A percentile compares a stretch with the other conserved stretches of the same genome.
phyloP scores from a whole-genome alignment of 495 filamentous ascomycete species.

The Umbilicaria muhlenbergii region DNA sequence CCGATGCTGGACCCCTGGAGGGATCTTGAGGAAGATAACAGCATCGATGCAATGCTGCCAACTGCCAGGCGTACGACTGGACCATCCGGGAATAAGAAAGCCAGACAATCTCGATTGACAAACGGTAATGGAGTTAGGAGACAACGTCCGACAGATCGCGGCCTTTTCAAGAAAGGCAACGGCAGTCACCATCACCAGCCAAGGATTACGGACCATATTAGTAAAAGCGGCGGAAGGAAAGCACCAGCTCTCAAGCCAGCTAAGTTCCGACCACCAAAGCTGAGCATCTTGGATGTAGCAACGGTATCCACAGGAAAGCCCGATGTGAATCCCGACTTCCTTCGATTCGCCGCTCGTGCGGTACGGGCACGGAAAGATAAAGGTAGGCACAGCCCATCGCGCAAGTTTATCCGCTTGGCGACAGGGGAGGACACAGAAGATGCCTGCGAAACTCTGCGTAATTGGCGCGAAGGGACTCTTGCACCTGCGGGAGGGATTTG shows the following conservation, averaged over 20 bases:
- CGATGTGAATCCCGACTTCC: conserved; percentile 44
- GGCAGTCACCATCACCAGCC: conserved; percentile 21
- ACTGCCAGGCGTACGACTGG: conserved; percentile 15
- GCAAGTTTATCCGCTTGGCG: conserved; percentile 57
- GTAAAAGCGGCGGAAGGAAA: conserved; percentile 1
- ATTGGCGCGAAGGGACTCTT: conserved; percentile 66
- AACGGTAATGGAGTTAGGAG: conserved; percentile 28
- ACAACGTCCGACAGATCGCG: conserved; percentile 5
- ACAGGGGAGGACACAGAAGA: conserved; percentile 62
- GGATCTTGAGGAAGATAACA: conserved; percentile 36
- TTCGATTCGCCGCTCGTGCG: conserved; percentile 61
- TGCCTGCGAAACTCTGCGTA: conserved; percentile 44
- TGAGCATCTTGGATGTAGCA: conserved; percentile 62
- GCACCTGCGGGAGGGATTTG: conserved; percentile 13
- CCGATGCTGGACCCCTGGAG: conserved; percentile 2
- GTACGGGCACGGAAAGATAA: conserved; percentile 43
- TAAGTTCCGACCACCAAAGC: conserved; percentile 24
- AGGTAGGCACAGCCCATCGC: conserved; percentile 59
- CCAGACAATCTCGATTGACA: conserved; percentile 28
- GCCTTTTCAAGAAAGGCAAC: conserved; percentile 17
- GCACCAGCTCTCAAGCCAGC: neutral
- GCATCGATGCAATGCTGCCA: conserved; percentile 41
- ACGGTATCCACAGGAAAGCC: conserved; percentile 20
- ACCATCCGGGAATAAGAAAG: conserved; percentile 26
- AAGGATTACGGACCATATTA: conserved; percentile 28